A percentile compares a stretch with the other conserved stretches of the same genome.
Conservation (phyloP, 1,139 yeast genomes). For the Entelexis sorbosivorans region DNA sequence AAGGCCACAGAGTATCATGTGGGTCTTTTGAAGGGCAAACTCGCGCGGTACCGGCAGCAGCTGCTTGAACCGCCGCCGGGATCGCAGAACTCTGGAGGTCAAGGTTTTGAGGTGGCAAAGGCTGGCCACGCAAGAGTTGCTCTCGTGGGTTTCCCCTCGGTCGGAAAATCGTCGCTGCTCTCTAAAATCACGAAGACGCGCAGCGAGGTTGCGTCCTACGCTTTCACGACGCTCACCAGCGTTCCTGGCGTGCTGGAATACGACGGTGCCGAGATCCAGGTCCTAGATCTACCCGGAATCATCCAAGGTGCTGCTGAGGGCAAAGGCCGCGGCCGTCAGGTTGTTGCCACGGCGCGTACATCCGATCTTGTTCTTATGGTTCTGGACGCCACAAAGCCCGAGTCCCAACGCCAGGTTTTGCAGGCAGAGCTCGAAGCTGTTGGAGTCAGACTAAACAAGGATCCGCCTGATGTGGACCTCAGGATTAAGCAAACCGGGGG, state of each 20-base stretch:
- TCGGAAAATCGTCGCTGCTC: slow-evolving; percentile 85
- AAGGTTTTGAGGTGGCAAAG: slow-evolving; percentile 91
- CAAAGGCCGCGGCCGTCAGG: slow-evolving; percentile 95
- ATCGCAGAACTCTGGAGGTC: slow-evolving; percentile 66
- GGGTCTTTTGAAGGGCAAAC: slow-evolving; percentile 85
- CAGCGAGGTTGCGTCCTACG: slow-evolving; percentile 89
- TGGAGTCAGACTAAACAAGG: slow-evolving; percentile 79
- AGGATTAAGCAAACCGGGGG: slow-evolving; percentile 85
- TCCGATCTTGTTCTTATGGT: slow-evolving; percentile 90
- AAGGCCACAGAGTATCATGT: slow-evolving; percentile 96
- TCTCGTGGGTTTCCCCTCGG: slow-evolving; percentile 93
- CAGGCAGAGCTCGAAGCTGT: slow-evolving; percentile 87
- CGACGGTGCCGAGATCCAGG: slow-evolving; percentile 93
- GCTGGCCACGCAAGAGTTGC: slow-evolving; percentile 96
- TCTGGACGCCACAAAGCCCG: slow-evolving; percentile 87
- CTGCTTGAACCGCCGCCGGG: slow-evolving; percentile 77
- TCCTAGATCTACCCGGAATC: slow-evolving; percentile 93
- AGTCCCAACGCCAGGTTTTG: slow-evolving; percentile 73
- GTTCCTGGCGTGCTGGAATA: slow-evolving; percentile 92
- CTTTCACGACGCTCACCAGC: slow-evolving; percentile 90
- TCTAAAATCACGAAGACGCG: slow-evolving; percentile 81
- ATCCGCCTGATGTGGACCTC: slow-evolving; percentile 68
- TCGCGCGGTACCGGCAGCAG: slow-evolving; percentile 89
- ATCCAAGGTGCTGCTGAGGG: slow-evolving; percentile 96
- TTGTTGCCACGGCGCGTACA: slow-evolving; percentile 89